phyloP scores from a whole-genome alignment of 2,329 filamentous ascomycete species.

The Cladosporium sp. region DNA sequence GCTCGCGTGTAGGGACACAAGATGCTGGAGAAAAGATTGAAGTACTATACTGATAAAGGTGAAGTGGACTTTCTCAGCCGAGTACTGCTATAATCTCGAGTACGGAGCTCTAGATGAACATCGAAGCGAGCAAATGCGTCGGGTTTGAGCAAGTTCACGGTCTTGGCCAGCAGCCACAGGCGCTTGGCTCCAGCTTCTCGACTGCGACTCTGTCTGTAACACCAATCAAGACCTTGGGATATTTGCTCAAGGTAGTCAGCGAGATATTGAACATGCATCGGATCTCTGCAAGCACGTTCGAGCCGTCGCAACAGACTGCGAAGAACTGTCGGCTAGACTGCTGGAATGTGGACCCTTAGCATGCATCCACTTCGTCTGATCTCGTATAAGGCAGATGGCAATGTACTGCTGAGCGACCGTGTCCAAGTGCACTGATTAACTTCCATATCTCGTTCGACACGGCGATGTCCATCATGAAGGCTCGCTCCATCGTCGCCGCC shows the following conservation, averaged over 20 bases:
- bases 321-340: conserved; percentile 4
- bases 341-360: conserved; percentile 2
- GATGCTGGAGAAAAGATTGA: too few relatives aligned
- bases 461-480: not conserved
- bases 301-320: not conserved
- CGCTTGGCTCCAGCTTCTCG: not conserved
- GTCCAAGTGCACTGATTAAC: too few relatives aligned
- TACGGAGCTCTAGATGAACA: not conserved
- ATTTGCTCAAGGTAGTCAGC: not conserved
- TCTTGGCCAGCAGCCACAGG: conserved; percentile 10
- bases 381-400: not conserved
- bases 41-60: too few relatives aligned
- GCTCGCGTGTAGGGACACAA: too few relatives aligned
- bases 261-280: not conserved
- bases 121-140: not conserved
- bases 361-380: not conserved
- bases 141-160: conserved; percentile 8
- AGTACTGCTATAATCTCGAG: too few relatives aligned
- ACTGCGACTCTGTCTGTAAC: not conserved
- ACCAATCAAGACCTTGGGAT: not conserved
- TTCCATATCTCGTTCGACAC: too few relatives aligned
- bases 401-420: not conserved
- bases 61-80: too few relatives aligned
- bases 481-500: not conserved
- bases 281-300: not conserved